A percentile compares a stretch with the other conserved stretches of the same genome.
Evolutionary conservation across 371 early-diverging fungal species (phyloP).

Genomic region (Mucor mucedo): DNA sequence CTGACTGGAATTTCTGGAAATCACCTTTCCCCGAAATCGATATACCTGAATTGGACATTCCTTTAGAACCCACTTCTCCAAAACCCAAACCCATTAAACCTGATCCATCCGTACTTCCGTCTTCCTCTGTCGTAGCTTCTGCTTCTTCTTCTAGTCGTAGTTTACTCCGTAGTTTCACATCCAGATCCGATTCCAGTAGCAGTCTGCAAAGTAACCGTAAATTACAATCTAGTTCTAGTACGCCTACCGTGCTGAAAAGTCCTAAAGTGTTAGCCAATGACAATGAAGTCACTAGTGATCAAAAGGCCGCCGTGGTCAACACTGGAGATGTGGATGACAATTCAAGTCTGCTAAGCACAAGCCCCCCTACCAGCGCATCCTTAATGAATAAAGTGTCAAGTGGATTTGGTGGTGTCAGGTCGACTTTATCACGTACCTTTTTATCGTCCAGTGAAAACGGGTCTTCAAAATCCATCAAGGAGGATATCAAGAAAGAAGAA

Average conservation of each 20-base stretch:
- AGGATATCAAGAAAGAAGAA: conserved; percentile 2
- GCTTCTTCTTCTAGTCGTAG: conserved; percentile 20
- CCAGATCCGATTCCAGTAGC: conserved; percentile 19
- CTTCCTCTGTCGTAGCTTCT: conserved; percentile 30
- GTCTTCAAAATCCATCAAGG: conserved; percentile 9
- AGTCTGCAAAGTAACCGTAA: conserved; percentile 1
- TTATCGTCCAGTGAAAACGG: conserved; percentile 23
- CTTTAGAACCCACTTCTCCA: conserved; percentile 33
- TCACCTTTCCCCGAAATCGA: conserved; percentile 59
- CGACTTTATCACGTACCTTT: conserved; percentile 47
- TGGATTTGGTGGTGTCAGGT: conserved; percentile 24
- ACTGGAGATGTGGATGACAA: neutral
- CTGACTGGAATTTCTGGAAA: conserved; percentile 91
- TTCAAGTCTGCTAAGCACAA: conserved; percentile 14
- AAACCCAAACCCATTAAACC: conserved; percentile 48
- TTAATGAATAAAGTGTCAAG: conserved; percentile 39
- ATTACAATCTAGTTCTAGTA: conserved; percentile 12
- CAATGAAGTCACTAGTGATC: conserved; percentile 10
- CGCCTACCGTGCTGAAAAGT: conserved; percentile 16
- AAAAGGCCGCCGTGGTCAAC: conserved; percentile 8
- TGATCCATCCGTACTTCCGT: conserved; percentile 36
- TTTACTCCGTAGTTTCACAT: conserved; percentile 48
- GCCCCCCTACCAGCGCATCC: conserved; percentile 8
- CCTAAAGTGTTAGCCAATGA: conserved; percentile 5
- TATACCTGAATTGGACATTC: conserved; percentile 50